Evolutionary conservation across 352 stramenopile species (phyloP), one percentile per base, ranked within the genome.

Genomic region (Pythium volutum): DNA sequence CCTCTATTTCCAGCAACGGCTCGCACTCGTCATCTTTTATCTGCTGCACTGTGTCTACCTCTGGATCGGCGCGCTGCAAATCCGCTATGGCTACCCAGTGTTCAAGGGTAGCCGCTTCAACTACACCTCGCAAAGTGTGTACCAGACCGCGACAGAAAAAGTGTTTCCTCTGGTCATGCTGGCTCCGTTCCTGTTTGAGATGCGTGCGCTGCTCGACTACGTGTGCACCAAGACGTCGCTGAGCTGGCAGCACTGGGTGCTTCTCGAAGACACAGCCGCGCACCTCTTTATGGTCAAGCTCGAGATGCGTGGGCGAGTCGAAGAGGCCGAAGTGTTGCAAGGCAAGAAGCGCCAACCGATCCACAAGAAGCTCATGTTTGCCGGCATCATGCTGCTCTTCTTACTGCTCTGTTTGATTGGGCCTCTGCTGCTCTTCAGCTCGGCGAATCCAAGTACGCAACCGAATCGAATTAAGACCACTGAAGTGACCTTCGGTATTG

Each of bases 171-270:
- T 95, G 9, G 82, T 91, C 57, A 90, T 92, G 82, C 51, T 82
- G 33, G 83, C 78, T 1, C 87, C 87, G 31, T 95, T 95, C 56
- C 61, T 93, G n/a, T 95, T 95, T 59, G 87, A 95, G 42, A 91
- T 94, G 81, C 87, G 87, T 4, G 81, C 87, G 10, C 59, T 95
- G 29, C 71, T 95, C 4, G 87, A 95, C 56, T 95, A 94, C 55
- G 75, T 94, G 38, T 95, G 87, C 67, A 94, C 83, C 1, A 93
- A 84, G 46, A 95, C 87, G 4, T 92, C 87, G 27, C 62, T 95
- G 25, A 87, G 77, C 39, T 88, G 82, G 81, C 55, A 77, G 16
- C 83, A 94, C 59, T 95, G 87, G 87, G 67, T 95, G 4, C 59
- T 92, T 22, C 70, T 95, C 8, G 87, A 95, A 78, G 87, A 92